Evolutionary conservation across 2,329 filamentous ascomycete species (phyloP), one percentile per base, ranked within the genome.

Genomic region (Fusarium camptoceras): DNA sequence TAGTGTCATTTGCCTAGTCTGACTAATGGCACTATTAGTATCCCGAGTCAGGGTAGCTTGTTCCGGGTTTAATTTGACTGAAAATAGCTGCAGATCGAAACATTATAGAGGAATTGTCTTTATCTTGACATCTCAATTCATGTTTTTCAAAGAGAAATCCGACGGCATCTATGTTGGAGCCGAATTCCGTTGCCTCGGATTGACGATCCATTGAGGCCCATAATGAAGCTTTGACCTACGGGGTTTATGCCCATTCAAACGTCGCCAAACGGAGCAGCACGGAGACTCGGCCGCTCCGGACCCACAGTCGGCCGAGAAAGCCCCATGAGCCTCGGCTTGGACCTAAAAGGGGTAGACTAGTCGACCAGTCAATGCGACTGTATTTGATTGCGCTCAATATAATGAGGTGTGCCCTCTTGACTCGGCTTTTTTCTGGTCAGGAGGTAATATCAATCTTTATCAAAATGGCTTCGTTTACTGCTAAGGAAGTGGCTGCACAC

Each of bases 401-500:
- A 65, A 49, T 44, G 14, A 31, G 22, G 34, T 20, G 3, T 15
- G 20, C 42, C 42, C 42, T 44, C 63, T 51, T 58, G 25, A 37
- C 30, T 60, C 18, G 25, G 14, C 25, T 47, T 39, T 28, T 18
- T 24, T 54, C 14, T 43, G 12, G 28, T 55, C n/a, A n/a, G 30
- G 12, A n/a, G 18, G 25, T 50, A 34, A 43, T 20, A 37, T 49
- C 11, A 25, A 20, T 20, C 9, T 42, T 27, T 31, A 10, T 20
- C 43, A 59, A 50, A 48, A 71, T 71, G 68, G 55, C 54, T 42
- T 71, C 64, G 24, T 78, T 73, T 56, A 75, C 74, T 48, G 68
- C 76, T 30, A 81, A 80, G 59, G 80, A 86, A 47, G 80, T 89
- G 28, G 83, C 84, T 11, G 77, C 76, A 30, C 88, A 89, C 74